A percentile compares a stretch with the other conserved stretches of the same genome.
Conservation (phyloP, 2,329 filamentous ascomycete species). For the Colletotrichum zoysiae region DNA sequence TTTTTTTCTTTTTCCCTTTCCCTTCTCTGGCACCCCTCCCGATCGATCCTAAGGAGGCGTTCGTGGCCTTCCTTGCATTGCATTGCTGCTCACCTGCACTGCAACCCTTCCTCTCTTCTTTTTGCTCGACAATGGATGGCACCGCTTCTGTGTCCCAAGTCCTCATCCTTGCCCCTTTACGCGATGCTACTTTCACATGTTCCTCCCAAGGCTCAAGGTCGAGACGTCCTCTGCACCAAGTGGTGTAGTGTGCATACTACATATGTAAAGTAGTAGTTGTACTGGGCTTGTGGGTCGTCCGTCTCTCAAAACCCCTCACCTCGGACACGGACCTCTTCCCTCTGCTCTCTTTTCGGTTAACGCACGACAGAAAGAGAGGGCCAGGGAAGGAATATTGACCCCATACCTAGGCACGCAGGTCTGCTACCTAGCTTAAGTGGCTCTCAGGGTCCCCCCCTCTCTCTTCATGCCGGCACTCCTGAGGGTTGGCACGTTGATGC, state of each 20-base stretch:
- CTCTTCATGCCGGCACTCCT: slow-evolving; percentile 32
- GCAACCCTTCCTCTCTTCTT: slow-evolving; percentile 1
- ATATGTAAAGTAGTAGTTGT: not conserved
- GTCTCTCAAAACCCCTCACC: slow-evolving; percentile 23
- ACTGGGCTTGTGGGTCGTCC: not conserved
- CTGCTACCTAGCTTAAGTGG: too few species aligned
- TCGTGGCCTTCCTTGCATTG: slow-evolving; percentile 1
- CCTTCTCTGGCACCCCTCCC: not conserved
- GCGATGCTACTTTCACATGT: slow-evolving; percentile 2
- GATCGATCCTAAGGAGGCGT: not conserved
- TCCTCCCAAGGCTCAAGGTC: not conserved
- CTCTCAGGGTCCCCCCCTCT: slow-evolving; percentile 18
- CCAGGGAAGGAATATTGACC: not conserved
- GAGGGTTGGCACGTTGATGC: slow-evolving; percentile 7
- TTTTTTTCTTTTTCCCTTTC: not conserved
- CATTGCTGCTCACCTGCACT: slow-evolving; percentile 3
- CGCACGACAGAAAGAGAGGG: slow-evolving; percentile 7
- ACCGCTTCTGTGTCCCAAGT: not conserved
- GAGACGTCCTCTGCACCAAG: not conserved
- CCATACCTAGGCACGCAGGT: not conserved
- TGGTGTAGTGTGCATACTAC: too few species aligned
- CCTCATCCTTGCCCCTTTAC: not conserved
- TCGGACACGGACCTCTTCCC: slow-evolving; percentile 28
- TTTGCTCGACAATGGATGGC: not conserved
- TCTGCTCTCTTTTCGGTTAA: not conserved